phyloP scores from a whole-genome alignment of 169 alveolate species.

The Plasmodium blacklocki region DNA sequence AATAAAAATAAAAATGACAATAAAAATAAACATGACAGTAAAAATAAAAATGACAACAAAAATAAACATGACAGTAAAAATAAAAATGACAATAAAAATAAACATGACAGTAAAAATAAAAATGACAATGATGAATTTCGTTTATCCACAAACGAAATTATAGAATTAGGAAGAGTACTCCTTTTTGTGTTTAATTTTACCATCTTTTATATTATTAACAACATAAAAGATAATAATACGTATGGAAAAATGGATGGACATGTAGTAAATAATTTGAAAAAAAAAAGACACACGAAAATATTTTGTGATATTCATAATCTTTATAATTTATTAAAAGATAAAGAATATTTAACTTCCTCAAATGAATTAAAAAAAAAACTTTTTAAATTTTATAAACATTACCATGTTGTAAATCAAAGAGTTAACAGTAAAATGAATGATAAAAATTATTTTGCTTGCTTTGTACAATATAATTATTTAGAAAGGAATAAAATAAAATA shows the following conservation, averaged over 20 bases:
- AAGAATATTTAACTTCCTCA: background rate
- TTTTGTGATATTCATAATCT: slow-evolving; percentile 1
- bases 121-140: too few relatives aligned
- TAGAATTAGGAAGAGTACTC: slow-evolving; percentile 14
- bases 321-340: background rate
- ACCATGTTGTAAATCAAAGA: background rate
- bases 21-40: too few relatives aligned
- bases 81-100: too few relatives aligned
- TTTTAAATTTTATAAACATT: slow-evolving; percentile 16
- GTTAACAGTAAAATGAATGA: slow-evolving; percentile 7
- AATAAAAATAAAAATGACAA: too few relatives aligned
- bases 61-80: too few relatives aligned
- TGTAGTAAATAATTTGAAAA: slow-evolving; percentile 8
- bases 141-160: background rate
- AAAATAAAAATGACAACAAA: too few relatives aligned
- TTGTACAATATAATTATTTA: slow-evolving; percentile 11
- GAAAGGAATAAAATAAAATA: slow-evolving; percentile 4
- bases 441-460: slow-evolving; percentile 22
- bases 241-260: background rate
- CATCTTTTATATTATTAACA: slow-evolving; percentile 26
- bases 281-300: slow-evolving; percentile 3
- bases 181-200: slow-evolving; percentile 29
- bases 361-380: slow-evolving; percentile 18
- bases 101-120: too few relatives aligned
- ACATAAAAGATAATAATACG: background rate